Evolutionary conservation across 805 yeast genomes (phyloP).

Genomic region (Millerago galiae): DNA sequence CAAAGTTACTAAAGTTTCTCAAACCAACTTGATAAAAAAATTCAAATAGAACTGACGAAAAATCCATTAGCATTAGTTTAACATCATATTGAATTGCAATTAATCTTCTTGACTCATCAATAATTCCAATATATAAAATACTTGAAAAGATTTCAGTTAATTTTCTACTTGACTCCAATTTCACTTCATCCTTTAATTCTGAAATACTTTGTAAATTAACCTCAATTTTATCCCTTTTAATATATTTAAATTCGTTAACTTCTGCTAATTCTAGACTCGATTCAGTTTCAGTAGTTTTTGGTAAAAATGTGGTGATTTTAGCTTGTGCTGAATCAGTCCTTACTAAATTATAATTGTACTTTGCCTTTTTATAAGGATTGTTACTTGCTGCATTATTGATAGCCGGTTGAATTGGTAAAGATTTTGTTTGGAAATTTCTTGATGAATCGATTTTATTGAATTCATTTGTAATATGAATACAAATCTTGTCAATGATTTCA

Average conservation of each 20-base stretch:
- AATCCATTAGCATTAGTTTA: constrained; percentile 71
- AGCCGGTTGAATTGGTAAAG: constrained; percentile 27
- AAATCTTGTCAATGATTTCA: constrained; percentile 66
- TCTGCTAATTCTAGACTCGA: background rate
- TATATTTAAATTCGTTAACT: background rate
- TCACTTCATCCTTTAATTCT: constrained; percentile 47
- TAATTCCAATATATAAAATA: constrained; percentile 74
- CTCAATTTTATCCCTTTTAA: constrained; percentile 26
- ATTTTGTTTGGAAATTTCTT: constrained; percentile 63
- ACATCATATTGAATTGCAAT: constrained; percentile 85
- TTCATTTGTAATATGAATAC: constrained; percentile 39
- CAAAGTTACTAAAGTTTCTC: constrained; percentile 77
- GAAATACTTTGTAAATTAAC: constrained; percentile 55
- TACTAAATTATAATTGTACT: constrained; percentile 62
- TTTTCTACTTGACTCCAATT: constrained; percentile 37
- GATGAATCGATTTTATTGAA: constrained; percentile 58
- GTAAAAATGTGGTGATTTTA: background rate
- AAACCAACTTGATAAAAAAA: constrained; percentile 79
- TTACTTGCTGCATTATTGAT: background rate
- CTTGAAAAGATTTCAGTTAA: constrained; percentile 65
- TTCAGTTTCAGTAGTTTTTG: background rate
- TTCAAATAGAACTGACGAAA: constrained; percentile 59
- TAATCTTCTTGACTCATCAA: constrained; percentile 62
- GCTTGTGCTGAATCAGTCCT: constrained; percentile 64
- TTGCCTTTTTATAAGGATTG: constrained; percentile 18